phyloP scores from a whole-genome alignment of 2,329 filamentous ascomycete genomes.

The Aspergillus pseudoviridinutans region DNA sequence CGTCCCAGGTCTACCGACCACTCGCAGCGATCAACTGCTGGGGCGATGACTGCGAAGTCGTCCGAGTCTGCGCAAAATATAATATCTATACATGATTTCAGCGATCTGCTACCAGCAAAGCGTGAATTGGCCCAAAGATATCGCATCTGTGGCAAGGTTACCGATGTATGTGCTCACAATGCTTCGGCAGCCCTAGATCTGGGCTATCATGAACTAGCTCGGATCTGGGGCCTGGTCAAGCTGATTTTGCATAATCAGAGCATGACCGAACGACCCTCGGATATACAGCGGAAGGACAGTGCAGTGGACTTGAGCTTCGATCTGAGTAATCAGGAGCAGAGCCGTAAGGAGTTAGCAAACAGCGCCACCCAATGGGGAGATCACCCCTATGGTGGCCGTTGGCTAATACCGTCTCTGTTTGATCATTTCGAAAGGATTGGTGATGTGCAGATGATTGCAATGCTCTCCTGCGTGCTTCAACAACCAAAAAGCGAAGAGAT shows the following conservation, averaged over 20 bases:
- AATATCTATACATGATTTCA: slow-evolving; percentile 68
- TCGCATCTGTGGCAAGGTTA: slow-evolving; percentile 74
- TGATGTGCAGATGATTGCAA: slow-evolving; percentile 65
- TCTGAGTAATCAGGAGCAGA: slow-evolving; percentile 28
- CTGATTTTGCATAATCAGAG: slow-evolving; percentile 71
- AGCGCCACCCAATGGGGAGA: slow-evolving; percentile 54
- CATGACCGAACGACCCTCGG: slow-evolving; percentile 60
- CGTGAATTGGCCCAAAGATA: slow-evolving; percentile 73
- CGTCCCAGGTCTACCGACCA: slow-evolving; percentile 47
- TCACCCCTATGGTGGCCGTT: slow-evolving; percentile 53
- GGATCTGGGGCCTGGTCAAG: slow-evolving; percentile 78
- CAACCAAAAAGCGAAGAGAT: slow-evolving; percentile 45
- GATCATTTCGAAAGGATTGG: slow-evolving; percentile 57
- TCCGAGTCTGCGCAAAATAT: slow-evolving; percentile 59
- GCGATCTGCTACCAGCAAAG: slow-evolving; percentile 72
- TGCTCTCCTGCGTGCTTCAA: slow-evolving; percentile 58
- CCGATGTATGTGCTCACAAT: slow-evolving; percentile 81
- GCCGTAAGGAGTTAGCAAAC: slow-evolving; percentile 33
- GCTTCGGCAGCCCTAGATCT: slow-evolving; percentile 69
- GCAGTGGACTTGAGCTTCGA: slow-evolving; percentile 31
- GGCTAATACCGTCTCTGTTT: slow-evolving; percentile 56
- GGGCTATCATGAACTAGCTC: slow-evolving; percentile 66
- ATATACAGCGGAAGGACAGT: slow-evolving; percentile 36
- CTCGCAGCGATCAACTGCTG: slow-evolving; percentile 52
- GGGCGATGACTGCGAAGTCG: slow-evolving; percentile 49